Conservation (phyloP, 1,284 basidiomycete genomes). For the Pseudozyma sp. region DNA sequence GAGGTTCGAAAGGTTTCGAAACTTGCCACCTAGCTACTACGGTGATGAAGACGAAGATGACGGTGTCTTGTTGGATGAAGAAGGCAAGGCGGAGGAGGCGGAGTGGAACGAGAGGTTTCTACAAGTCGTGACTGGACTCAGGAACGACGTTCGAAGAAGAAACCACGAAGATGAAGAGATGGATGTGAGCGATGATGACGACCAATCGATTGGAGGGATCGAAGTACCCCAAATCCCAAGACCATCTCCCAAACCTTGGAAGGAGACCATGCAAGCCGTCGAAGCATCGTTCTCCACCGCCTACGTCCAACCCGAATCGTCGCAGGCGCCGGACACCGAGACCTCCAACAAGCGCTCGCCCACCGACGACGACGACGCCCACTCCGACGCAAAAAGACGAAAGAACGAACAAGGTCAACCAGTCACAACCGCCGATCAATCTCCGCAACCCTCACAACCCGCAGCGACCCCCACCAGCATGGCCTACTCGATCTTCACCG, state of each 20-base stretch:
- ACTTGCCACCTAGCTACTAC: constrained; percentile 88
- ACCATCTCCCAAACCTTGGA: constrained; percentile 49
- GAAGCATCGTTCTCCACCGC: not conserved
- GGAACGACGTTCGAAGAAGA: constrained; percentile 11
- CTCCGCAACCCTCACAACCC: not conserved
- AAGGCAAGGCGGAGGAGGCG: constrained; percentile 57
- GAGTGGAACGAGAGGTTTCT: constrained; percentile 75
- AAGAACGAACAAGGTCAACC: constrained; percentile 11
- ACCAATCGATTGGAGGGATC: constrained; percentile 25
- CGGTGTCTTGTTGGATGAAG: constrained; percentile 73
- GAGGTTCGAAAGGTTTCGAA: constrained; percentile 88
- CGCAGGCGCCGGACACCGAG: not conserved
- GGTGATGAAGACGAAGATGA: constrained; percentile 90
- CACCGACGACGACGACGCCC: constrained; percentile 1
- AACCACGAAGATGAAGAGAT: constrained; percentile 7
- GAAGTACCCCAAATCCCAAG: constrained; percentile 52
- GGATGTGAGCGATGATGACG: constrained; percentile 8
- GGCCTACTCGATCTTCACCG: constrained; percentile 36
- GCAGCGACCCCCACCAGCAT: not conserved
- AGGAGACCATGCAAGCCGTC: constrained; percentile 24
- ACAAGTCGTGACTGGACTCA: constrained; percentile 11
- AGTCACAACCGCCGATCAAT: not conserved
- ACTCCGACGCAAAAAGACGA: constrained; percentile 10
- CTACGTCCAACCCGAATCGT: constrained; percentile 9
- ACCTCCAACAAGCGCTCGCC: not conserved